These are phyloP conservation scores for Lactarius tabidus DNA, from an alignment of 768 basidiomycete genomes.

Conservation along the genomic window DNA sequence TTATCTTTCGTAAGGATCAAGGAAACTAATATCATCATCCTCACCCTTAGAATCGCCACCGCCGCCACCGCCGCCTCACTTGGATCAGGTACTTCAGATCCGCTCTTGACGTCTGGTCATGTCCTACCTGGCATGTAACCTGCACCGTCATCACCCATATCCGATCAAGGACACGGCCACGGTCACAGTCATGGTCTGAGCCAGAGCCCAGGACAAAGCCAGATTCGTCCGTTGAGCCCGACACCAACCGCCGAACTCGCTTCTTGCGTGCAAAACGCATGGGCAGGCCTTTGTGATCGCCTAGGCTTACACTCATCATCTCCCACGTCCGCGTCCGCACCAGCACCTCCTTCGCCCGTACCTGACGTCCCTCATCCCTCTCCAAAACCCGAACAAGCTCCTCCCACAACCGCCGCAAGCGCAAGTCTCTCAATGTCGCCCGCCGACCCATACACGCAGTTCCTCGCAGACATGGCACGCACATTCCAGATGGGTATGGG, in stretches of 20 bases:
- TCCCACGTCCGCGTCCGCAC: not conserved
- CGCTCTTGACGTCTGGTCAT: constrained; percentile 56
- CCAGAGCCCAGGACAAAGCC: not conserved
- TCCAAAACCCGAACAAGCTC: constrained; percentile 7
- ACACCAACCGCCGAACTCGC: not conserved
- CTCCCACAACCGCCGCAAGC: too few species aligned
- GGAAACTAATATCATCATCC: not conserved
- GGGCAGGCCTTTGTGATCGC: constrained; percentile 65
- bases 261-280: constrained; percentile 45
- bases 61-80: constrained; percentile 87
- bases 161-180: not conserved
- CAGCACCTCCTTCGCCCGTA: not conserved
- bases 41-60: constrained; percentile 79
- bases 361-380: not conserved
- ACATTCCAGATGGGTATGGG: constrained; percentile 70
- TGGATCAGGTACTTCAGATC: constrained; percentile 65
- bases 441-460: constrained; percentile 53
- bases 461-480: constrained; percentile 78
- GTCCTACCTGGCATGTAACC: constrained; percentile 34
- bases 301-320: constrained; percentile 41
- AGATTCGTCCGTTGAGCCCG: constrained; percentile 33
- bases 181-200: not conserved
- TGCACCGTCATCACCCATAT: not conserved
- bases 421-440: constrained; percentile 11
- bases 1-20: constrained; percentile 7